Conservation (phyloP, 2,329 filamentous ascomycete species). For the Xylaria sp. region DNA sequence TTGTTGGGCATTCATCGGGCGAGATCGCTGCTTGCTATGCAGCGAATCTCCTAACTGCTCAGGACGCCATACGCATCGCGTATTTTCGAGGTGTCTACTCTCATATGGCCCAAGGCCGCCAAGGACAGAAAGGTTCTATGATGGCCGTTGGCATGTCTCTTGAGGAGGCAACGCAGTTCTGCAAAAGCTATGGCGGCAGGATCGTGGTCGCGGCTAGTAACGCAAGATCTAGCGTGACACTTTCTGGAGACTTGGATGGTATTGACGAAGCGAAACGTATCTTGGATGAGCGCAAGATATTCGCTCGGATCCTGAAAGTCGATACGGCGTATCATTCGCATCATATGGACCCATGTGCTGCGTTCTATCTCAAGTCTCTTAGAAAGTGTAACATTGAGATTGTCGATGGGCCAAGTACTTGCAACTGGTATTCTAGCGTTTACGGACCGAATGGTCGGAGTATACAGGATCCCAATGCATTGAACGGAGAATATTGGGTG, state of each 20-base stretch:
- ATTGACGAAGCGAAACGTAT: constrained; percentile 36
- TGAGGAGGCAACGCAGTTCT: constrained; percentile 43
- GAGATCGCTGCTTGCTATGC: constrained; percentile 24
- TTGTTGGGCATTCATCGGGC: constrained; percentile 20
- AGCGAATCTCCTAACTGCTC: not conserved
- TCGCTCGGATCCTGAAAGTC: not conserved
- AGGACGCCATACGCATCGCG: constrained; percentile 34
- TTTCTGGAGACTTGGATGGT: constrained; percentile 42
- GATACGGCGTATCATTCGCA: not conserved
- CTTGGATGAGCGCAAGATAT: constrained; percentile 10
- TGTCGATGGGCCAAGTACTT: constrained; percentile 17
- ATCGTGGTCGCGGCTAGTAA: constrained; percentile 43
- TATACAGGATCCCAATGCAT: too few species aligned
- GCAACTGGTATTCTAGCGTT: too few species aligned
- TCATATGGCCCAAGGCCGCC: constrained; percentile 19
- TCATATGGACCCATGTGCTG: constrained; percentile 23
- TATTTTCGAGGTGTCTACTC: constrained; percentile 51
- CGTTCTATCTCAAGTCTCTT: constrained; percentile 17
- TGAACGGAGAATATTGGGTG: constrained; percentile 34
- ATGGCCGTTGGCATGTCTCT: constrained; percentile 49
- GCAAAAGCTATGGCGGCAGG: constrained; percentile 37
- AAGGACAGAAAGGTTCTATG: constrained; percentile 49
- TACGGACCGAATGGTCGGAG: too few species aligned
- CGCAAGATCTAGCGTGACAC: constrained; percentile 45
- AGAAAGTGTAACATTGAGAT: not conserved